Conservation (phyloP, 2,329 filamentous ascomycete genomes). For the Xylariales sp. region DNA sequence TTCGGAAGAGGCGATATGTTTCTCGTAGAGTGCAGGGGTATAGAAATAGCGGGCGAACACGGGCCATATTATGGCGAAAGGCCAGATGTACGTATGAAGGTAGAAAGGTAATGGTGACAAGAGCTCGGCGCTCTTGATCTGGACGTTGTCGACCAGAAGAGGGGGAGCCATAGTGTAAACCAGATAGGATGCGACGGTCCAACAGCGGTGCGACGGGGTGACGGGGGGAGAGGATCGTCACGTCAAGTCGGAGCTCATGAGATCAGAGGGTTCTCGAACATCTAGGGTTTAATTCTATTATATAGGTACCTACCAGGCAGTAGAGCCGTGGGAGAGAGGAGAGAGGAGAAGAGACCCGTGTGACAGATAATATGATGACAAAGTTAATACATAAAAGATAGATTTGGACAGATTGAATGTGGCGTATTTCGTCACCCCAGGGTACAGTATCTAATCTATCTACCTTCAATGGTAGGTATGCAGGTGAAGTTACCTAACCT, state of each 20-base stretch:
- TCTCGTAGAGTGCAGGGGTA: conserved; percentile 84
- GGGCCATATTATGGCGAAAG: conserved; percentile 92
- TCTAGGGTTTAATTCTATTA: background rate
- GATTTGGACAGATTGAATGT: too few species aligned
- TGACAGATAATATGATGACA: too few species aligned
- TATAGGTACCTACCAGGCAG: too few species aligned
- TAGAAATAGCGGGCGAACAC: conserved; percentile 90
- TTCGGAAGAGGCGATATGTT: conserved; percentile 91
- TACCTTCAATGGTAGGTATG: too few species aligned
- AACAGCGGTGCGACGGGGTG: conserved; percentile 3
- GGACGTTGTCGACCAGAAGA: conserved; percentile 88
- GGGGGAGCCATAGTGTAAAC: conserved; percentile 33
- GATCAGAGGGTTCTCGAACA: conserved; percentile 8
- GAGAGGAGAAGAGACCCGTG: too few species aligned
- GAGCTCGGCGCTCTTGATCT: conserved; percentile 88
- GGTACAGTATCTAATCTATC: too few species aligned
- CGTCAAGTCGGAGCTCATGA: conserved; percentile 32
- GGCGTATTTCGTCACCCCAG: too few species aligned
- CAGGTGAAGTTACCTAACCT: too few species aligned
- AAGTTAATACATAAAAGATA: too few species aligned
- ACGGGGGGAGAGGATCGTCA: conserved; percentile 19
- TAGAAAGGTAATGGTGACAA: conserved; percentile 85
- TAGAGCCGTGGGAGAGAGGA: too few species aligned
- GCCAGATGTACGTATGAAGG: conserved; percentile 91
- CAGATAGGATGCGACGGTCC: conserved; percentile 1